Evolutionary conservation across 1,139 yeast species (phyloP), one percentile per base, ranked within the genome.

Genomic region (Candida sanyaensis): DNA sequence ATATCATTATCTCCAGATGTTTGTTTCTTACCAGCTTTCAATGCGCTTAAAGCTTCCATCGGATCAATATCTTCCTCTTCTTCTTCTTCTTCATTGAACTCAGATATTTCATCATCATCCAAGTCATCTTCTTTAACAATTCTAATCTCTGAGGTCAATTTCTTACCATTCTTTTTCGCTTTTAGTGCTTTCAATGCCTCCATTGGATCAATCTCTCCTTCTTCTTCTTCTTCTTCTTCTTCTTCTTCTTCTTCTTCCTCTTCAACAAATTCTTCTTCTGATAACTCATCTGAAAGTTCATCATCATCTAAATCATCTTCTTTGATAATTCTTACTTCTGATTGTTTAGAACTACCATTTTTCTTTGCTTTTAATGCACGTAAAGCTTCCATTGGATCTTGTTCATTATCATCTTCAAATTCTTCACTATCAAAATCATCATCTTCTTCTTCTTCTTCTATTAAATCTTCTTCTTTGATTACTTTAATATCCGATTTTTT

Each of bases 181-280:
- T 57, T 56, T 10, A 50, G 39, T 36, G 48, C 47, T 11, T 54
- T 48, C 28, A 55, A 43, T 17, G 53, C 50, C 4, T 72, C 76
- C 67, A 73, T 62, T 1, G 80, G 76, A 47, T 17, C n/a, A n/a
- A n/a, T n/a, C n/a, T 72, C 65, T 17, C 37, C 43, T 8, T 56
- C 57, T 26, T 46, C 55, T 6, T 54, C 55, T 2, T 36, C 38
- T 43, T 49, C 50, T 9, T 46, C 52, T 7, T 41, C 48, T 9
- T 44, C 45, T 10, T 44, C 43, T 6, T 45, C 49, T 5, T 52
- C 56, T 10, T 37, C 49, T 6, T 53, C 57, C 2, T 46, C 61
- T 12, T 38, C 48, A 4, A 46, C 56, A 10, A 13, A 11, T 3
- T 40, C 34, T 23, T 23, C 39, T n/a, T 57, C 62, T 6, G 50